Base-by-base conservation (phyloP, 1,139 yeast genomes). In the Yamadazyma siamensis region DNA sequence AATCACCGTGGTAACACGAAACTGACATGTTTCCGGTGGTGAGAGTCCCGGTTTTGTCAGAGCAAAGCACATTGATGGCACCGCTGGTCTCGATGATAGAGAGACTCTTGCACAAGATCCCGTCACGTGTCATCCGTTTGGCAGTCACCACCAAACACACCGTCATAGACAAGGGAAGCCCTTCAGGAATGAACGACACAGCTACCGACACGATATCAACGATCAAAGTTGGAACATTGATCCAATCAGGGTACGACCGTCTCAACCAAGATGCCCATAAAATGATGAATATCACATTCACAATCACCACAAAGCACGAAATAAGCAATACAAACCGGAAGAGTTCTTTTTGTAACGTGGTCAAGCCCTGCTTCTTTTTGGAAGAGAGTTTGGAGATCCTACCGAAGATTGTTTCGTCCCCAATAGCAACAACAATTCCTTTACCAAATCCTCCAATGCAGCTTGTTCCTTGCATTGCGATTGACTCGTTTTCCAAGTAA, bases 181-280 rank as follows among this genome's bases (percentile, higher is more conserved):
- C 65, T 47, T 60, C 65, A 5, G 66, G 66, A 23, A 60, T 52
- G 26, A 59, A 55, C 3, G 65, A 54, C 27, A 59, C 61, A 2
- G 59, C 56, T 29, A 59, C 50, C 9, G 62, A 56, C 16, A 60
- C 65, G 29, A 56, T 38, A 28, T 55, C 60, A 13, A 58, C 56
- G 25, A 59, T 58, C 35, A 59, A 53, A 13, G 54, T 44, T 2
- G 64, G 58, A 6, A 54, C 59, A 32, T 46, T 50, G 25, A 60
- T 56, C 65, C 65, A 60, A 28, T 47, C 44, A n/a, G 59, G 62
- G 28, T 57, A 50, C 7, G 32, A 33, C 15, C 47, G 39, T 24
- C 51, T 49, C 13, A 59, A 39, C 61, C 71, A 71, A n/a, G 65
- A 65, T 32, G 60, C 75, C 77, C 77, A 73, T 11, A 69, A 44